Conservation (phyloP, 2,329 filamentous ascomycete species). For the Ilyonectria mors-panacis region DNA sequence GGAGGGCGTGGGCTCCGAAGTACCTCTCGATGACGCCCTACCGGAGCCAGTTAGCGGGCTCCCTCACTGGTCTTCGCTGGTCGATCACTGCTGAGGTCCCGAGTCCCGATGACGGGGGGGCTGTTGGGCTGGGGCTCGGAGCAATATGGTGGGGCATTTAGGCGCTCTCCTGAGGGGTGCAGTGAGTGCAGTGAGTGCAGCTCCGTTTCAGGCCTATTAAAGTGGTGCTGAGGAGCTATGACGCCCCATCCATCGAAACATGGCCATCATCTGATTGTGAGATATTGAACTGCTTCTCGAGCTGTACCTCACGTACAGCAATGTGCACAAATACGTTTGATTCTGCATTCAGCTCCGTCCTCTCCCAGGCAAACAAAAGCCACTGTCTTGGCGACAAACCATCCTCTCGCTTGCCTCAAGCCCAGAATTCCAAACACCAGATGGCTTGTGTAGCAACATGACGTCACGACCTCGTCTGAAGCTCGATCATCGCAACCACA, state of each 20-base stretch:
- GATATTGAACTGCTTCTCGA: not conserved
- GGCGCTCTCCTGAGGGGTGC: conserved; percentile 11
- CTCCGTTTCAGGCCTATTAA: not conserved
- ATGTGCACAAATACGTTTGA: not conserved
- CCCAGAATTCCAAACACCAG: not conserved
- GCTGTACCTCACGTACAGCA: not conserved
- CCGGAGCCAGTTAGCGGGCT: not conserved
- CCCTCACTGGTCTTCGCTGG: conserved; percentile 9
- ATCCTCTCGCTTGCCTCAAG: not conserved
- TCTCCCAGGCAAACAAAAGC: not conserved
- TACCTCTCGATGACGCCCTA: conserved; percentile 18
- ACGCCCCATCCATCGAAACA: not conserved
- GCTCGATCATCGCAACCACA: conserved; percentile 25
- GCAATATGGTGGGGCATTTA: conserved; percentile 14
- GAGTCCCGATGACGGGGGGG: conserved; percentile 14
- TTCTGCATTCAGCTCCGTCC: not conserved
- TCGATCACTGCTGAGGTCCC: conserved; percentile 14
- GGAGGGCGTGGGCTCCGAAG: not conserved
- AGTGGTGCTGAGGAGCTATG: conserved; percentile 6
- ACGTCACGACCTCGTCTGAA: conserved; percentile 43
- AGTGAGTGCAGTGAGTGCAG: not conserved
- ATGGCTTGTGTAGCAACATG: conserved; percentile 35
- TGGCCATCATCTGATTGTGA: not conserved
- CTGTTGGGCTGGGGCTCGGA: conserved; percentile 7
- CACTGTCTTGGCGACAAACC: not conserved